Evolutionary conservation across 2,329 filamentous ascomycete genomes (phyloP), one percentile per base, ranked within the genome.

Genomic region (Pezicula carpinea): DNA sequence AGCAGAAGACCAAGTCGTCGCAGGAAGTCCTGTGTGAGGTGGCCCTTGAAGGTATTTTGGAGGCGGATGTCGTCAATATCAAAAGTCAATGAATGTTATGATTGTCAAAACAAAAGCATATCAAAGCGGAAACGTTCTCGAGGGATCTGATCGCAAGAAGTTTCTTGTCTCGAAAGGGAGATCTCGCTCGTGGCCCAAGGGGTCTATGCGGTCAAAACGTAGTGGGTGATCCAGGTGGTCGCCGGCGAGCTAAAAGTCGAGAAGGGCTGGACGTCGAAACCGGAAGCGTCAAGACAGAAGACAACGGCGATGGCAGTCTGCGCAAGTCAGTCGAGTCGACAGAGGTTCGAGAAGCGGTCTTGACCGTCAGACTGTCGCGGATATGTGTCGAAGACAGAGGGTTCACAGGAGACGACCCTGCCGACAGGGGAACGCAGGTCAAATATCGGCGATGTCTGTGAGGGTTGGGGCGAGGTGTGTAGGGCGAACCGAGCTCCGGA

Each of bases 211-310:
- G 23, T 26, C 7, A 26, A 10, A 8, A 26, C 23, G 23, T 26
- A 10, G 7, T 26, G 23, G 23, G 23, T 6, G 23, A 26, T 26
- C 54, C 45, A n/a, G n/a, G 51, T 53, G 48, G 48, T 43, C 10
- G 23, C 11, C 23, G 23, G 23, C 35, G 10, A 38, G 21, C 21
- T 14, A 5, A 11, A 34, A 11, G 14, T 34, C 32, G 10, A 17
- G n/a, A n/a, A n/a, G n/a, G n/a, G n/a, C n/a, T 26, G 23, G 23
- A 26, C 7, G 23, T 26, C 23, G 23, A 26, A 26, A 26, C 23
- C 7, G 23, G 23, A 26, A 26, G 3, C 11, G 23, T 26, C 7
- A 26, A 26, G 23, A 26, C 23, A 4, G 23, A 8, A 26, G 23
- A 26, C 11, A 10, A 26, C 23, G 7, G 23, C 23, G 11, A 26